These are phyloP conservation scores for Cryptosporidium canis DNA, from an alignment of 169 alveolate species.

Conservation along the genomic window DNA sequence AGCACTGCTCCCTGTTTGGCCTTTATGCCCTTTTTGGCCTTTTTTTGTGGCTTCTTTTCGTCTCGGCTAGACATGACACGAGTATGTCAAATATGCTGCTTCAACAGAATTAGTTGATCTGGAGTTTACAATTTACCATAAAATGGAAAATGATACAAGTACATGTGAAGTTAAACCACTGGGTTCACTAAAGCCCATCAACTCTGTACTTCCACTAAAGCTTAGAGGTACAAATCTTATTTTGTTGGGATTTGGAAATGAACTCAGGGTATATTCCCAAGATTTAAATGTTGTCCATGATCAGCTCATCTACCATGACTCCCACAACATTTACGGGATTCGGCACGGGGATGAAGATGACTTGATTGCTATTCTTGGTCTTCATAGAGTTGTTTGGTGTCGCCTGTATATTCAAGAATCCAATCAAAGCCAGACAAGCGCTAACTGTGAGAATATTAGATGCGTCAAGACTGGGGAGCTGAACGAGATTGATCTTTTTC, in stretches of 20 bases:
- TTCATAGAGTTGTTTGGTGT: conserved; percentile 17
- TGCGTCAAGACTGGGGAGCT: background rate
- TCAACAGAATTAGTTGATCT: background rate
- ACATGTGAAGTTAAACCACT: background rate
- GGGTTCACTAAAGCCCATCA: conserved; percentile 51
- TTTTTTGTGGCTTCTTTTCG: background rate
- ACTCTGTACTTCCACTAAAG: background rate
- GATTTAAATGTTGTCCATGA: background rate
- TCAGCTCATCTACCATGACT: conserved; percentile 16
- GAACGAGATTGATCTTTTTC: conserved; percentile 10
- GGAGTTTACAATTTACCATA: background rate
- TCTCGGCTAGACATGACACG: conserved; percentile 56
- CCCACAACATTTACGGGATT: conserved; percentile 57
- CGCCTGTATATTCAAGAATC: background rate
- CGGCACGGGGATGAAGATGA: background rate
- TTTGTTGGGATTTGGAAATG: conserved; percentile 56
- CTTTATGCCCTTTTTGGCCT: background rate
- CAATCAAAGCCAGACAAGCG: background rate
- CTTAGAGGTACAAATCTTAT: background rate
- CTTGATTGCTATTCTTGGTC: conserved; percentile 15
- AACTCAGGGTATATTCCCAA: conserved; percentile 32
- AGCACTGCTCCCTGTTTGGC: background rate
- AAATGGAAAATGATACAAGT: conserved; percentile 21
- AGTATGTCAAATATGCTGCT: conserved; percentile 6
- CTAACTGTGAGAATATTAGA: background rate